Conservation (phyloP, 2,329 filamentous ascomycete genomes). For the Calcarisporium arbuscula region DNA sequence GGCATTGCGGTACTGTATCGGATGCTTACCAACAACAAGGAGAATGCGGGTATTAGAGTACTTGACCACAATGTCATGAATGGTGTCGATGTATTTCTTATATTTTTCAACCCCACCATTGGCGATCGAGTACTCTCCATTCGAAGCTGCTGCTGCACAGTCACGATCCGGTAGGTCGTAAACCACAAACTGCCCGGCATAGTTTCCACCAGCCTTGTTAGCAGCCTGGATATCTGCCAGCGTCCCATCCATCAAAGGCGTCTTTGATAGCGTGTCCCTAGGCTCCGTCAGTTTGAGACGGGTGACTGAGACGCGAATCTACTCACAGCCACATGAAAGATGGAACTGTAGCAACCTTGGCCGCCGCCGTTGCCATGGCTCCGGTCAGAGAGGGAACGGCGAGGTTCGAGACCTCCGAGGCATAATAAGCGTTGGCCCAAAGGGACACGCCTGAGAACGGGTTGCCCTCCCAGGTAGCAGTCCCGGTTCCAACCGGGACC, state of each 20-base stretch:
- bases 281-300: conserved; percentile 7
- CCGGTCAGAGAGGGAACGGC: conserved; percentile 58
- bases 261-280: conserved; percentile 44
- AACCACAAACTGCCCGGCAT: conserved; percentile 46
- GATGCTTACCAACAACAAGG: conserved; percentile 34
- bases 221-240: conserved; percentile 36
- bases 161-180: conserved; percentile 55
- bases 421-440: conserved; percentile 50
- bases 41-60: conserved; percentile 38
- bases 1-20: background rate
- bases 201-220: conserved; percentile 29
- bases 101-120: conserved; percentile 47
- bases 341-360: conserved; percentile 44
- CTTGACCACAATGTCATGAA: conserved; percentile 33
- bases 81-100: conserved; percentile 48
- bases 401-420: conserved; percentile 44
- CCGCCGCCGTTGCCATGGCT: conserved; percentile 44
- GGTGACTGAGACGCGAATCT: background rate
- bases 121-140: conserved; percentile 47
- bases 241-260: conserved; percentile 38
- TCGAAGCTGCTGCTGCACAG: conserved; percentile 50
- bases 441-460: conserved; percentile 43
- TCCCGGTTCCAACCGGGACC: conserved; percentile 25
- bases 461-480: conserved; percentile 45
- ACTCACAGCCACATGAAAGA: conserved; percentile 47